Evolutionary conservation across 768 basidiomycete species (phyloP).

Genomic region (Exsudoporus frostii): DNA sequence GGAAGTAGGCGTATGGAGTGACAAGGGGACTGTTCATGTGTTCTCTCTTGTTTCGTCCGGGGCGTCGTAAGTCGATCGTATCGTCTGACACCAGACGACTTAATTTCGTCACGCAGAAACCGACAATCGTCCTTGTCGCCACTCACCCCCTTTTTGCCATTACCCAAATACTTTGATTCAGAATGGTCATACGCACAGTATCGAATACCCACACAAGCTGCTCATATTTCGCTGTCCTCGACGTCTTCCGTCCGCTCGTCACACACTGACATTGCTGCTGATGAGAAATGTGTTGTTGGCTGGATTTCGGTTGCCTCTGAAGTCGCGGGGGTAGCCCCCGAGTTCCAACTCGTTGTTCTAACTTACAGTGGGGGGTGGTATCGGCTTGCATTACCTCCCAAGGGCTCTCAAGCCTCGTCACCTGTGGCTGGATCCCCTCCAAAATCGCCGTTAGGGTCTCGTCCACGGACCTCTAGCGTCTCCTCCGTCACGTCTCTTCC

Average conservation of each 20-base stretch:
- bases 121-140: slow-evolving; percentile 82
- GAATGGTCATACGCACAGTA: slow-evolving; percentile 96
- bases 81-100: slow-evolving; percentile 2
- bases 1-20: slow-evolving; percentile 89
- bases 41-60: slow-evolving; percentile 72
- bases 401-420: slow-evolving; percentile 19
- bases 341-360: slow-evolving; percentile 79
- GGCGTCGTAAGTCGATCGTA: slow-evolving; percentile 50
- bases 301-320: slow-evolving; percentile 63
- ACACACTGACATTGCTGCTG: slow-evolving; percentile 62
- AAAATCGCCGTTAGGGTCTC: slow-evolving; percentile 35
- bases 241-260: slow-evolving; percentile 55
- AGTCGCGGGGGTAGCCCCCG: slow-evolving; percentile 32
- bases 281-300: slow-evolving; percentile 84
- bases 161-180: slow-evolving; percentile 91
- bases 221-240: slow-evolving; percentile 77
- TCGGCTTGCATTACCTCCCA: slow-evolving; percentile 61
- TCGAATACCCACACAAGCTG: slow-evolving; percentile 78
- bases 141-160: slow-evolving; percentile 72
- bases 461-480: slow-evolving; percentile 51
- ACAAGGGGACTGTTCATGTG: slow-evolving; percentile 92
- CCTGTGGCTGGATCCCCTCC: slow-evolving; percentile 42
- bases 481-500: slow-evolving; percentile 48
- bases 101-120: slow-evolving; percentile 48
- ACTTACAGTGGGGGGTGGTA: slow-evolving; percentile 95